Evolutionary conservation across 2,329 filamentous ascomycete species (phyloP).

Genomic region (Fusarium xylarioides): DNA sequence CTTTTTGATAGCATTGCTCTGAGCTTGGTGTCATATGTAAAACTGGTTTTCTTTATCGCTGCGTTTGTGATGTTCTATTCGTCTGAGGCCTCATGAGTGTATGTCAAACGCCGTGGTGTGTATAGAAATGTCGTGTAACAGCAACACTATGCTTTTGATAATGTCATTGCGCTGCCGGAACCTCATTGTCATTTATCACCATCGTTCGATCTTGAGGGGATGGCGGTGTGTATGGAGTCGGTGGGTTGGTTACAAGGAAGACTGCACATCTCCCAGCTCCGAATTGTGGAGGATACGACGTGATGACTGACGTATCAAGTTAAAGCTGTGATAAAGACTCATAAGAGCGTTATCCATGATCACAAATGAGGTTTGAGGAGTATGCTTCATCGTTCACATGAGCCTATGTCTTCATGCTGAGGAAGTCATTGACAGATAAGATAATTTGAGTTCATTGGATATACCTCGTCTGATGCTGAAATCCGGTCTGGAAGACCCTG

Average conservation of each 20-base stretch:
- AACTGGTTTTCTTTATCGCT: conserved; percentile 25
- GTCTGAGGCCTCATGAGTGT: conserved; percentile 4
- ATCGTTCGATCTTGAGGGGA: conserved; percentile 22
- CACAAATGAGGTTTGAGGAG: not conserved
- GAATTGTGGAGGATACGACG: conserved; percentile 6
- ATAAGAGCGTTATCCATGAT: not conserved
- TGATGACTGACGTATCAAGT: not conserved
- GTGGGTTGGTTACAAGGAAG: not conserved
- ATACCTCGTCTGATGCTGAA: not conserved
- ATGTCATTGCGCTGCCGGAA: conserved; percentile 5
- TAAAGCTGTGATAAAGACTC: not conserved
- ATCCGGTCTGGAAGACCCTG: conserved; percentile 26
- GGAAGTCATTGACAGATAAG: conserved; percentile 34
- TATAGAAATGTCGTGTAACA: conserved; percentile 2
- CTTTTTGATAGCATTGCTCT: conserved; percentile 39
- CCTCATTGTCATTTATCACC: conserved; percentile 20
- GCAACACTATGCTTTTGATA: not conserved
- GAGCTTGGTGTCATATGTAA: conserved; percentile 38
- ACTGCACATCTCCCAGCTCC: not conserved
- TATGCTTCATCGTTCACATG: conserved; percentile 12
- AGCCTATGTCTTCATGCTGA: not conserved
- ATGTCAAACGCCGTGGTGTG: conserved; percentile 26
- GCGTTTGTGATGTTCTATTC: not conserved
- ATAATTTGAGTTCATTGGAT: conserved; percentile 29
- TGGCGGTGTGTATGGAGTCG: conserved; percentile 21